Base-by-base conservation (phyloP, 1,139 yeast genomes). In the Nadsonia starkeyi-henricii region DNA sequence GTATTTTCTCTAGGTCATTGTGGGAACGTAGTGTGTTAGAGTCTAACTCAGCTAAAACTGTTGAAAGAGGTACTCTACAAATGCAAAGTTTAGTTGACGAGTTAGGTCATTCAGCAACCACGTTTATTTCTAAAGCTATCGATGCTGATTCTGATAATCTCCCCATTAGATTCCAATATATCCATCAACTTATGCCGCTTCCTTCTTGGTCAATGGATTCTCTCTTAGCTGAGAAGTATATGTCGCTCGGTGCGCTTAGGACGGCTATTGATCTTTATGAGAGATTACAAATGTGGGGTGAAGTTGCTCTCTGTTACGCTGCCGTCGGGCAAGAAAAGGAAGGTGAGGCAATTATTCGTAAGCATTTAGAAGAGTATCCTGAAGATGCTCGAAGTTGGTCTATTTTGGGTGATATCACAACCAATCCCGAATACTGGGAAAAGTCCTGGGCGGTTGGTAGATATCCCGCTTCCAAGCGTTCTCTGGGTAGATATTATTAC, bases 71-170 rank as follows among this genome's bases (percentile, higher is more conserved):
- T 48, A 80, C 89, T 15, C 70, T 91, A 48, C 98, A 93, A 65
- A 81, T 93, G 81, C 93, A 91, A 47, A 81, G 95, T 3, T 70
- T 93, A 47, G 91, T 89, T 28, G 96, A 89, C 60, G 97, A 89
- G 62, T 70, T 88, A 43, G 95, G 94, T 1, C 72, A 81, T 51
- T 78, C 79, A 50, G 77, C 85, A 47, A 72, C 81, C 1, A 72
- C 81, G 52, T 65, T 79, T 48, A 72, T 84, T 45, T 86, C 93
- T 3, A 71, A 71, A 49, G 66, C 72, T 0, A 46, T 49, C 17
- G 52, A 47, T 9, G 64, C 63, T 28, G 73, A 70, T 36, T 67
- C 64, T 20, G 58, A 61, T 4, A 50, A 39, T 23, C 61, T 65
- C 3, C 60, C 67, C 28, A 71, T 80, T 4, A 74, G 96, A 56